phyloP scores from a whole-genome alignment of 2,329 filamentous ascomycete genomes.

The Sclerotinia minor region DNA sequence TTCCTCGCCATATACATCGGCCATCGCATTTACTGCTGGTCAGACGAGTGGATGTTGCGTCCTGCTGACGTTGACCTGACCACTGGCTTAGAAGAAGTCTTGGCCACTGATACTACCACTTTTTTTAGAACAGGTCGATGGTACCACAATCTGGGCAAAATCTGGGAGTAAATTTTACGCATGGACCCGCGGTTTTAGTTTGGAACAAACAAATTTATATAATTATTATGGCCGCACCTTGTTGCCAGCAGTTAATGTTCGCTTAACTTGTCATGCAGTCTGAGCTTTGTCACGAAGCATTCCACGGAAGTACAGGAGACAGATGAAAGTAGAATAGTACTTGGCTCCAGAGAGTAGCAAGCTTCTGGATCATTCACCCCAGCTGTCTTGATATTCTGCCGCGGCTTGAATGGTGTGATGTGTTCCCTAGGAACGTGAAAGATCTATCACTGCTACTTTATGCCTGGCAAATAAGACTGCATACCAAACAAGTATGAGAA shows the following conservation, averaged over 20 bases:
- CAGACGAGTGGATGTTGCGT: neutral
- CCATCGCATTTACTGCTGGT: neutral
- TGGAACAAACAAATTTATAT: fast-evolving
- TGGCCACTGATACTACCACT: neutral
- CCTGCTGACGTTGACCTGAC: neutral
- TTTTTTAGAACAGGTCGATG: neutral
- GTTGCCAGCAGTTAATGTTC: neutral
- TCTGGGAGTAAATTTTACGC: neutral
- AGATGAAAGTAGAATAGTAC: no score
- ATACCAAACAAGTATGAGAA: no score
- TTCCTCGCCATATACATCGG: neutral
- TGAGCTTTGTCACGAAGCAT: no score
- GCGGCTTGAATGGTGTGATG: no score
- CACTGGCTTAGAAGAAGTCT: neutral
- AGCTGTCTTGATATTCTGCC: no score
- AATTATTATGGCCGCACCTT: neutral
- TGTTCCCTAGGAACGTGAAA: no score
- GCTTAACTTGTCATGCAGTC: no score
- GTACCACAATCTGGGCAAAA: neutral
- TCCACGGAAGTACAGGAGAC: no score
- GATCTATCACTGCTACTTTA: no score
- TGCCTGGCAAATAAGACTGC: no score
- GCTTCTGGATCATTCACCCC: no score
- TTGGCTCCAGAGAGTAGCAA: no score
- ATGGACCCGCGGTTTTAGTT: neutral